Evolutionary conservation across 345 rosid genomes (phyloP).

Genomic region (Syzygium grande): DNA sequence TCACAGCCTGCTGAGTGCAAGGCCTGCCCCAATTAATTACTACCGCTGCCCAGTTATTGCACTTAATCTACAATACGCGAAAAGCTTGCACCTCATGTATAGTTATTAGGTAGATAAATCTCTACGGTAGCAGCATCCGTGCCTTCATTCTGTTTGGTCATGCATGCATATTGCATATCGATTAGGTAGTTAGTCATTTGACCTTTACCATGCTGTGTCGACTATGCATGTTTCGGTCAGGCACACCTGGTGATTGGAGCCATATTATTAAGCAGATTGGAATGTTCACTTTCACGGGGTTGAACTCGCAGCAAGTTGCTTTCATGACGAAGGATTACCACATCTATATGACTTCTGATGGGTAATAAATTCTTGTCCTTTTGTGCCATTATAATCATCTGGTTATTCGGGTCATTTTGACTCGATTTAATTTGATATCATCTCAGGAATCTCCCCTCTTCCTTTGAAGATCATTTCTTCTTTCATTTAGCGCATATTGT

Average conservation of each 20-base stretch:
- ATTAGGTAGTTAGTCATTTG: not conserved
- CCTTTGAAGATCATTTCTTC: not conserved
- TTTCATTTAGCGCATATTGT: not conserved
- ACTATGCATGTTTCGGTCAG: constrained; percentile 18
- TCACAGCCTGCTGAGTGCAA: not conserved
- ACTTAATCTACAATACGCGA: not conserved
- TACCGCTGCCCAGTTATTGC: not conserved
- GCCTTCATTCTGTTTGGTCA: not conserved
- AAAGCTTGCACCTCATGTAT: not conserved
- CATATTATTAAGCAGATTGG: constrained; percentile 75
- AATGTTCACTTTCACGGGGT: constrained; percentile 73
- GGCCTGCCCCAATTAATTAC: not conserved
- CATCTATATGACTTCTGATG: constrained; percentile 71
- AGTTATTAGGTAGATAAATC: not conserved
- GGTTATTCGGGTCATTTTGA: not conserved
- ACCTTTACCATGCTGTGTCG: not conserved
- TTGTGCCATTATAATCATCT: not conserved
- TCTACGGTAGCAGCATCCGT: not conserved
- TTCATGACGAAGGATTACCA: constrained; percentile 63
- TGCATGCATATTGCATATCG: not conserved
- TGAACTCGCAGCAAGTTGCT: constrained; percentile 53
- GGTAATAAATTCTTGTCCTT: constrained; percentile 25
- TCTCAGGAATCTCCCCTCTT: not conserved
- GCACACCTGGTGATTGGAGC: constrained; percentile 54
- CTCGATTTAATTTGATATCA: not conserved